Percentiles rank a stretch among this genome's conserved stretches.
Conservation (phyloP, 2,329 filamentous ascomycete species). For the Phialophora verrucosa region DNA sequence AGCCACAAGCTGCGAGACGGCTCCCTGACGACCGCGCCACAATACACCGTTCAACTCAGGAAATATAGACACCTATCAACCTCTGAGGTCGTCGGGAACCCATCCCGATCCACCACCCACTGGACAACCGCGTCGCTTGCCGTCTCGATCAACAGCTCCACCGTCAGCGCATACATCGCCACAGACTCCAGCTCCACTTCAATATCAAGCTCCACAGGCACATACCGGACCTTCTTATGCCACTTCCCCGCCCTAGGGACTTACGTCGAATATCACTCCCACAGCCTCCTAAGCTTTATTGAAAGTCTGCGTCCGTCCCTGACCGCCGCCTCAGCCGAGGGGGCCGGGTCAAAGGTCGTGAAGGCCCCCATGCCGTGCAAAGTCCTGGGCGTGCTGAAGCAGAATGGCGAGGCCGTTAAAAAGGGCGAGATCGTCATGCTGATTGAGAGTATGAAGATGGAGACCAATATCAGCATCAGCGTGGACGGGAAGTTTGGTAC, state of each 20-base stretch:
- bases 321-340: constrained; percentile 30
- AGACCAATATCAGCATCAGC: constrained; percentile 44
- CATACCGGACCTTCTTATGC: constrained; percentile 38
- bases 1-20: constrained; percentile 22
- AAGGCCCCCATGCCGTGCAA: constrained; percentile 48
- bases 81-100: not conserved
- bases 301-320: constrained; percentile 37
- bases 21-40: constrained; percentile 1
- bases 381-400: constrained; percentile 44
- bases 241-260: constrained; percentile 44
- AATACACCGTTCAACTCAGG: constrained; percentile 17
- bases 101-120: constrained; percentile 27
- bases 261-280: constrained; percentile 39
- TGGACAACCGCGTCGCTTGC: constrained; percentile 27
- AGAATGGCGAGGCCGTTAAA: constrained; percentile 43
- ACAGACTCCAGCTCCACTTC: constrained; percentile 5
- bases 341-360: constrained; percentile 26
- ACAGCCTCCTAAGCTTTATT: constrained; percentile 42
- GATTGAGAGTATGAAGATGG: constrained; percentile 55
- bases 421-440: constrained; percentile 45
- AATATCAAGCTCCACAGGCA: not conserved
- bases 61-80: constrained; percentile 3
- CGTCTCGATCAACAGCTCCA: constrained; percentile 38
- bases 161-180: constrained; percentile 37
- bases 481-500: constrained; percentile 42